A percentile compares a stretch with the other conserved stretches of the same genome.
These are phyloP conservation scores for Luffa acutangula DNA, from an alignment of 306 rosid species.

Conservation along the genomic window DNA sequence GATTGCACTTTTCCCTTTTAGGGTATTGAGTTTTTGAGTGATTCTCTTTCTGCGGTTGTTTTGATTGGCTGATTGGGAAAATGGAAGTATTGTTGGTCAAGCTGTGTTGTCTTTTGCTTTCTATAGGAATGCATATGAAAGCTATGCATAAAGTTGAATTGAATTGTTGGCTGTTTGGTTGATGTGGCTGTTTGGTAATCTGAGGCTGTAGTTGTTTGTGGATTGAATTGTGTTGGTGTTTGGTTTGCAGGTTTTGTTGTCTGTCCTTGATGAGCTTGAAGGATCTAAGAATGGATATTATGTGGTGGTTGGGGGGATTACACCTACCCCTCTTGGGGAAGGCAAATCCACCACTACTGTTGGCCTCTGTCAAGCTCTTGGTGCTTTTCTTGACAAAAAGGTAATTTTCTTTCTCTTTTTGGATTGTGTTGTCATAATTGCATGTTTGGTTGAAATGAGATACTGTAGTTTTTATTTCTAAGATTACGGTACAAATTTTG, in stretches of 20 bases:
- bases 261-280: slow-evolving; percentile 61
- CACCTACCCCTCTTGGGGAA: slow-evolving; percentile 98
- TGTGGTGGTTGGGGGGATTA: slow-evolving; percentile 97
- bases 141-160: background rate
- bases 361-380: slow-evolving; percentile 98
- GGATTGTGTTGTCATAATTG: background rate
- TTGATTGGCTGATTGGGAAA: background rate
- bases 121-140: background rate
- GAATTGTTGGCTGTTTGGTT: background rate
- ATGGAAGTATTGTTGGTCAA: background rate
- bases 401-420: slow-evolving; percentile 17
- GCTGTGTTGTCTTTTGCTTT: background rate
- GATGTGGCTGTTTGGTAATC: background rate
- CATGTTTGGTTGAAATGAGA: background rate
- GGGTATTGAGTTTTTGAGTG: background rate
- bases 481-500: background rate
- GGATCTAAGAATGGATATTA: slow-evolving; percentile 69
- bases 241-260: slow-evolving; percentile 55
- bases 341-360: slow-evolving; percentile 98
- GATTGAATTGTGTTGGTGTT: background rate
- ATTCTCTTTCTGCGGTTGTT: background rate
- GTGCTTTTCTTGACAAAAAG: slow-evolving; percentile 93
- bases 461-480: background rate
- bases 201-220: background rate
- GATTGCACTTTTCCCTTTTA: background rate